Evolutionary conservation across 176 grass and related monocot genomes (phyloP), one percentile per base, ranked within the genome.

Genomic region (Carex scoparia): DNA sequence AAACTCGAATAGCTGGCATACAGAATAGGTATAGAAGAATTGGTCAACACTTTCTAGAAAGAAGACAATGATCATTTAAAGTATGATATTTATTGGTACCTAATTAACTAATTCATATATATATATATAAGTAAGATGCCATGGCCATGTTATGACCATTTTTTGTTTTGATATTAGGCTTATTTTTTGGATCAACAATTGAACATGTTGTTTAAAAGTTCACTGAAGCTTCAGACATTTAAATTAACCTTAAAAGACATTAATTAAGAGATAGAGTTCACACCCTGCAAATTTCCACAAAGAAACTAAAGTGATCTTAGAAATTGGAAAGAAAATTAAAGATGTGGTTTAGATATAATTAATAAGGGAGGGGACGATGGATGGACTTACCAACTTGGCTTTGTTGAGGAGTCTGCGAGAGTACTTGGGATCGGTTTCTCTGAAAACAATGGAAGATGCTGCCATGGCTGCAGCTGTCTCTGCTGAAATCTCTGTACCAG

Each of bases 391-490:
- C 87, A 95, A 78, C 85, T 99, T 95, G 64, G 93, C 96, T 91
- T 94, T 99, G 91, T 99, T 95, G 15, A 99, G 66, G 85, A 99
- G 93, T 16, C 19, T 30, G 56, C 84, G 91, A 2, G 96, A 70
- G 85, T 99, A 99, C 8, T 16, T 18, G 85, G 32, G 80, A n/a
- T 99, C 84, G 1, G 42, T 4, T 18, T 72, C 16, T n/a, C 75
- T 90, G 86, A 95, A 99, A 33, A 91, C 93, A 1, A 99, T 76
- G 66, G 93, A 87, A 84, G 96, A 59, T 44, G 96, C 84, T 54
- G 96, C 93, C 65, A 99, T 79, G 72, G 96, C 93, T 44, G 96
- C 96, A 61, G 96, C 88, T 0, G 96, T 95, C 91, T 99, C 96
- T 9, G 91, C 96, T 15, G 93, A 91, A 53, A 99, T 99, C 91